Base-by-base conservation (phyloP, 352 stramenopile species). In the Phytophthora cryptogea region DNA sequence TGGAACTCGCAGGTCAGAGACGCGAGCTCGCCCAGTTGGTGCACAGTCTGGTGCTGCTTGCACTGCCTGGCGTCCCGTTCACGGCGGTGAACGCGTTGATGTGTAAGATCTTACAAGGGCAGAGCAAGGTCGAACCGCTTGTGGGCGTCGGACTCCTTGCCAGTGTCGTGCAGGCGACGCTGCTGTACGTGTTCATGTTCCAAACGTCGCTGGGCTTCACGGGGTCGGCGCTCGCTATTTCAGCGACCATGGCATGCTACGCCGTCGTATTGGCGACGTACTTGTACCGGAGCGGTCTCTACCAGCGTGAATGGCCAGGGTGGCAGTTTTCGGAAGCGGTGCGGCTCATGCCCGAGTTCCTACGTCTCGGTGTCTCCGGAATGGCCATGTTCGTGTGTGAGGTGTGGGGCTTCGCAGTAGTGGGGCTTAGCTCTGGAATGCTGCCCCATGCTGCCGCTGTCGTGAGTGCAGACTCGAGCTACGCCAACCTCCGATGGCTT, bases 181-280 rank as follows among this genome's bases (percentile, higher is more conserved):
- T 92, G 13, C 90, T 92, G 26, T 96, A 95, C 70, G 70, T 91
- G 40, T 77, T 97, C 61, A 93, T 96, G 67, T 90, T 92, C 70
- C 86, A 78, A 60, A 93, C 88, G 0, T 44, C 68, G 0, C 60
- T 87, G 35, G 88, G 87, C 5, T 94, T 90, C 56, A 68, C 90
- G 0, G 88, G 84, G n/a, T 89, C 76, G 27, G 85, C 88, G 33
- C 71, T 96, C 32, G 89, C 86, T 27, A 74, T 64, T 51, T 87
- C 78, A 43, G 70, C 73, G 13, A 72, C 85, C 16, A 57, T 79
- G 30, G 69, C 74, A 8, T 79, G 68, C 71, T 87, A 92, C 63
- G 73, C 88, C 7, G 55, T 89, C 26, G 77, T 74, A 33, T 59
- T 97, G 23, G 73, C 76, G 31, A 62, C 71, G 17, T 92, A 91